These are phyloP conservation scores for Macrolepiota albuminosa DNA, from an alignment of 768 basidiomycete species.

Conservation along the genomic window DNA sequence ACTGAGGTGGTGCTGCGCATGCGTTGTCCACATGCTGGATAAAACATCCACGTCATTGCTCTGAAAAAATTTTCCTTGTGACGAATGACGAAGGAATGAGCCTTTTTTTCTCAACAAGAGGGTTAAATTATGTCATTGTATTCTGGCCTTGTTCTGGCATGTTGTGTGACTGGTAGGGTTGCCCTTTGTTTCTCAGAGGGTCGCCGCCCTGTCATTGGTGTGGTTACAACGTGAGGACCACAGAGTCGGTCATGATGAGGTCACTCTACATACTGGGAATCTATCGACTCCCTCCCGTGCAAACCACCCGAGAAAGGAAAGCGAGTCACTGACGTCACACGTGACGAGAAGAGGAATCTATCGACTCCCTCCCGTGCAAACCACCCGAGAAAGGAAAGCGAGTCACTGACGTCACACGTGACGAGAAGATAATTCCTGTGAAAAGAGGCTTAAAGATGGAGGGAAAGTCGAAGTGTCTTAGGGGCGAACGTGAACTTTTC, in stretches of 20 bases:
- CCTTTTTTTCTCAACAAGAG: neutral
- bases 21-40: neutral
- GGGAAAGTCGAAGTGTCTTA: neutral
- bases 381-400: conserved; percentile 2
- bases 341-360: neutral
- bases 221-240: neutral
- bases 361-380: neutral
- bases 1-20: neutral
- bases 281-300: neutral
- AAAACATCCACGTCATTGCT: neutral
- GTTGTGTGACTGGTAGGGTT: neutral
- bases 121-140: neutral
- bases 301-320: conserved; percentile 1
- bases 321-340: conserved; percentile 10
- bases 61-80: neutral
- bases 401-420: conserved; percentile 11
- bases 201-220: neutral
- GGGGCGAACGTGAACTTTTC: conserved; percentile 16
- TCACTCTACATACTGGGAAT: neutral
- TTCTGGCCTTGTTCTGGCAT: neutral
- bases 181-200: neutral
- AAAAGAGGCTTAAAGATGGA: neutral
- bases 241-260: neutral
- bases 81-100: neutral
- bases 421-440: neutral